Percentiles rank a stretch among this genome's conserved stretches.
These are phyloP conservation scores for Colletotrichum paranaense DNA, from an alignment of 2,329 filamentous ascomycete genomes.

Conservation along the genomic window DNA sequence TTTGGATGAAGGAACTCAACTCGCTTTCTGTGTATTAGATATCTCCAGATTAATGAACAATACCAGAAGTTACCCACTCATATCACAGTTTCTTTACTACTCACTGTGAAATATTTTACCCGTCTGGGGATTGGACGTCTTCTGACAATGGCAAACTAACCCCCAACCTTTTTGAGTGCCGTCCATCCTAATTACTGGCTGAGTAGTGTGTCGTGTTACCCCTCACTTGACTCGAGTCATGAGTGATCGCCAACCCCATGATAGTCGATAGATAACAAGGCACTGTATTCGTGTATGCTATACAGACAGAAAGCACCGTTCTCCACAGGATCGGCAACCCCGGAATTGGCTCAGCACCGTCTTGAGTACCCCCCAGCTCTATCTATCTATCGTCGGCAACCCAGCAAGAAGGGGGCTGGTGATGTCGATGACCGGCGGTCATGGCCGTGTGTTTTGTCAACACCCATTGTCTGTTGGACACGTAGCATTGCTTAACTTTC, in stretches of 20 bases:
- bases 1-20: constrained; percentile 56
- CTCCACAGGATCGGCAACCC: neutral
- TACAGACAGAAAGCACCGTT: neutral
- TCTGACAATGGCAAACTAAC: neutral
- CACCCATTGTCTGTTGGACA: neutral
- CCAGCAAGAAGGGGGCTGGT: neutral
- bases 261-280: neutral
- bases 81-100: constrained; percentile 11
- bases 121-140: neutral
- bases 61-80: constrained; percentile 78
- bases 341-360: neutral
- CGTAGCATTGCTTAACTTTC: too few species aligned
- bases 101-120: neutral
- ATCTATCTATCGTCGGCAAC: neutral
- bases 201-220: neutral
- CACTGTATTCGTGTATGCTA: neutral
- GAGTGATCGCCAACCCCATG: neutral
- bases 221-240: constrained; percentile 4
- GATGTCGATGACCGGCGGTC: neutral
- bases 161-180: neutral
- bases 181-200: neutral
- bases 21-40: constrained; percentile 75
- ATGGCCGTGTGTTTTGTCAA: neutral
- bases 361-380: neutral
- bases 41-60: constrained; percentile 58